Percentiles rank a stretch among this genome's conserved stretches.
phyloP scores from a whole-genome alignment of 768 basidiomycete species.

The Naganishia onofrii region DNA sequence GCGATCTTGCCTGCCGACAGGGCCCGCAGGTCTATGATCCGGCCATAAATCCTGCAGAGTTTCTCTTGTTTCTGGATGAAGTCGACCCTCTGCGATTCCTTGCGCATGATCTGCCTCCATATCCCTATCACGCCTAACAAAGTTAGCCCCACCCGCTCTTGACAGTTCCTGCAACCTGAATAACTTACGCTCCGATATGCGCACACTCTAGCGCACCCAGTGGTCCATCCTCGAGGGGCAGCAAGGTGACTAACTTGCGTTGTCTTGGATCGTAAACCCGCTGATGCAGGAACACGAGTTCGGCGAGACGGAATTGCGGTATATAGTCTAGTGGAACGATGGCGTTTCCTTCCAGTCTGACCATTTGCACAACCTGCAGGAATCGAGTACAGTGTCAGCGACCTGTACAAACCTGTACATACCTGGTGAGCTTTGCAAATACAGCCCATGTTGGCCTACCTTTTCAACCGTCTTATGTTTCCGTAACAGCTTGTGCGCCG shows the following conservation, averaged over 20 bases:
- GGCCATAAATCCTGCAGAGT: conserved; percentile 49
- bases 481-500: conserved; percentile 74
- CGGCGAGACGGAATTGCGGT: conserved; percentile 71
- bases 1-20: not conserved
- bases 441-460: conserved; percentile 35
- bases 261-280: conserved; percentile 77
- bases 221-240: conserved; percentile 57
- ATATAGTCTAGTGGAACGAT: conserved; percentile 73
- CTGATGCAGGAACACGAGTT: conserved; percentile 89
- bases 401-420: not conserved
- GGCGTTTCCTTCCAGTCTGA: conserved; percentile 81
- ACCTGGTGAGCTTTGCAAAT: not conserved
- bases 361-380: conserved; percentile 62
- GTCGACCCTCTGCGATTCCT: conserved; percentile 46
- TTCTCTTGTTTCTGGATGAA: conserved; percentile 48
- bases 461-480: conserved; percentile 84
- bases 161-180: not conserved
- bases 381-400: not conserved
- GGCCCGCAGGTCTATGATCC: conserved; percentile 34
- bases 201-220: conserved; percentile 40
- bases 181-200: conserved; percentile 47
- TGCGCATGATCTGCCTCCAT: conserved; percentile 37
- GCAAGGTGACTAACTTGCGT: conserved; percentile 68
- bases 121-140: conserved; percentile 34
- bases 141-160: not conserved